Percentiles rank a stretch among this genome's conserved stretches.
phyloP scores from a whole-genome alignment of 768 basidiomycete species.

The Lanmaoa rubissima region DNA sequence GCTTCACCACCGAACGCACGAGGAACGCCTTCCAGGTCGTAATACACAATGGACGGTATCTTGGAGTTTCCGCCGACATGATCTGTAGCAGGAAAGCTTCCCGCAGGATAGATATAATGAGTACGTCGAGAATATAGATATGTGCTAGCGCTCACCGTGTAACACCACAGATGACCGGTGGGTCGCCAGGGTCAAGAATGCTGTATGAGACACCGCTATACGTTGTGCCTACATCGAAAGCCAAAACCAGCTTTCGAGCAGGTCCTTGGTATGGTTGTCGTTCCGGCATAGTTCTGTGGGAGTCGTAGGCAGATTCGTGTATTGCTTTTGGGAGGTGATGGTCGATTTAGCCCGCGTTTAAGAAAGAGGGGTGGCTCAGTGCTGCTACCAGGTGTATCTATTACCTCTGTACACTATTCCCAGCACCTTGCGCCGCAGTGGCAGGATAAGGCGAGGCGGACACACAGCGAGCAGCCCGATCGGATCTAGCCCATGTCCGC shows the following conservation, averaged over 20 bases:
- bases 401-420: not conserved
- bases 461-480: conserved; percentile 8
- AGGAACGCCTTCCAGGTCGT: conserved; percentile 39
- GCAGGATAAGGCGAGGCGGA: conserved; percentile 16
- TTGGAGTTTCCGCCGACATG: conserved; percentile 47
- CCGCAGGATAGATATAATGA: conserved; percentile 3
- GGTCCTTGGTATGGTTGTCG: conserved; percentile 41
- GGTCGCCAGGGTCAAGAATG: conserved; percentile 32
- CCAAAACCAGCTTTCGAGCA: conserved; percentile 43
- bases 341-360: not conserved
- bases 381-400: not conserved
- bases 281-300: conserved; percentile 20
- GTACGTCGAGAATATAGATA: not conserved
- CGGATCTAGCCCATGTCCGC: conserved; percentile 2
- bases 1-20: conserved; percentile 48
- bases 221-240: conserved; percentile 54
- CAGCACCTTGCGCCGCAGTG: conserved; percentile 1
- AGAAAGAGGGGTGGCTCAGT: not conserved
- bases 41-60: conserved; percentile 50
- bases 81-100: conserved; percentile 47
- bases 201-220: conserved; percentile 49
- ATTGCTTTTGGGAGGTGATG: not conserved
- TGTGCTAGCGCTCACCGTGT: conserved; percentile 19
- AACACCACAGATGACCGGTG: conserved; percentile 20
- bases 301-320: not conserved